Evolutionary conservation across 306 rosid species (phyloP).

Genomic region (Vigna radiata): DNA sequence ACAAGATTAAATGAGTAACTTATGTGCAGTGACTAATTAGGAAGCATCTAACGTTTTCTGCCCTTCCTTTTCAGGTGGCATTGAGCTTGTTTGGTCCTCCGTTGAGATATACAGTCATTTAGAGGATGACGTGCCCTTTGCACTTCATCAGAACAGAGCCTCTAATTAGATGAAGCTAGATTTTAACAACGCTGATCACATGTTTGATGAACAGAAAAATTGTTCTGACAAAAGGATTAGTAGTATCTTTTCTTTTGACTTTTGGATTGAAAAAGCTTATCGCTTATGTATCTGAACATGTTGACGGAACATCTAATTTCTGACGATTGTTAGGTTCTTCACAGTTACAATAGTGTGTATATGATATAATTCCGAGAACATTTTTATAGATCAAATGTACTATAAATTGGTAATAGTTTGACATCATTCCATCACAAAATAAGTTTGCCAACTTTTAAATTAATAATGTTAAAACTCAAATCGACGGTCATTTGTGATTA

Average conservation of each 20-base stretch:
- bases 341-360: not conserved
- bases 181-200: conserved; percentile 21
- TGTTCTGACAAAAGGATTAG: not conserved
- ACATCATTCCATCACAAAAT: no score
- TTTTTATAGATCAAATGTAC: not conserved
- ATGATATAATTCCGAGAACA: conserved; percentile 1
- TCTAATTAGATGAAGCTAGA: conserved; percentile 35
- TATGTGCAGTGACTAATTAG: conserved; percentile 12
- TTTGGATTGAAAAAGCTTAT: conserved; percentile 16
- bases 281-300: conserved; percentile 13
- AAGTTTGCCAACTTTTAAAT: no score
- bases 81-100: conserved; percentile 92
- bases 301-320: conserved; percentile 7
- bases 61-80: conserved; percentile 63
- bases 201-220: conserved; percentile 15
- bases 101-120: conserved; percentile 46
- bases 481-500: no score
- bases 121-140: conserved; percentile 49
- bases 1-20: no score
- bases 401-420: no score
- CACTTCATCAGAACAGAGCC: conserved; percentile 39
- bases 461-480: no score
- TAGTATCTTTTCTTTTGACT: not conserved
- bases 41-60: conserved; percentile 32
- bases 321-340: conserved; percentile 30